phyloP scores from a whole-genome alignment of 345 rosid species.

The Citrus cavaleriei region DNA sequence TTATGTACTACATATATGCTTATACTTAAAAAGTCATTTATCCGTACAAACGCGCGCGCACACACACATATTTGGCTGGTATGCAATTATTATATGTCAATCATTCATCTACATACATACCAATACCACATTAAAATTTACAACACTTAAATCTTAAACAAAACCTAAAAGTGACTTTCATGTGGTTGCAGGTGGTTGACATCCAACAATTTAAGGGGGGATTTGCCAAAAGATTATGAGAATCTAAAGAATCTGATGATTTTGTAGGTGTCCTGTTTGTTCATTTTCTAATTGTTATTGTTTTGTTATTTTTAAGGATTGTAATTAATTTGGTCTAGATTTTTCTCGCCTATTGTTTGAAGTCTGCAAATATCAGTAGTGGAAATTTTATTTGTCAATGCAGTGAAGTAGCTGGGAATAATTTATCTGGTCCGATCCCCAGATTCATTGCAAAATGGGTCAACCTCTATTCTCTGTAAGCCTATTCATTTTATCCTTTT shows the following conservation, averaged over 20 bases:
- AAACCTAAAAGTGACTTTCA: too few relatives aligned
- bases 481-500: too few relatives aligned
- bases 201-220: constrained; percentile 5
- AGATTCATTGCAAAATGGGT: constrained; percentile 1
- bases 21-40: too few relatives aligned
- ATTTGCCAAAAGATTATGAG: neutral
- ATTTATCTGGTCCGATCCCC: constrained; percentile 2
- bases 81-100: too few relatives aligned
- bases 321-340: too few relatives aligned
- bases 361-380: neutral
- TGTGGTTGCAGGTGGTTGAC: neutral
- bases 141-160: too few relatives aligned
- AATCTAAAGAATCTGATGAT: neutral
- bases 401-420: constrained; percentile 7
- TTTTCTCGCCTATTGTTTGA: neutral
- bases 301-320: too few relatives aligned
- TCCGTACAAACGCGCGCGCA: fast-evolving
- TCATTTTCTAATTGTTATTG: too few relatives aligned
- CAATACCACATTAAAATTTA: too few relatives aligned
- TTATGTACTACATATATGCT: too few relatives aligned
- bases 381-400: neutral
- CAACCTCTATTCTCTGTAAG: neutral
- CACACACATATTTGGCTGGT: too few relatives aligned
- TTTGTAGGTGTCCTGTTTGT: neutral
- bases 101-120: too few relatives aligned